Base-by-base conservation (phyloP, 129 eudicot species). In the Pulicaria dysenterica region DNA sequence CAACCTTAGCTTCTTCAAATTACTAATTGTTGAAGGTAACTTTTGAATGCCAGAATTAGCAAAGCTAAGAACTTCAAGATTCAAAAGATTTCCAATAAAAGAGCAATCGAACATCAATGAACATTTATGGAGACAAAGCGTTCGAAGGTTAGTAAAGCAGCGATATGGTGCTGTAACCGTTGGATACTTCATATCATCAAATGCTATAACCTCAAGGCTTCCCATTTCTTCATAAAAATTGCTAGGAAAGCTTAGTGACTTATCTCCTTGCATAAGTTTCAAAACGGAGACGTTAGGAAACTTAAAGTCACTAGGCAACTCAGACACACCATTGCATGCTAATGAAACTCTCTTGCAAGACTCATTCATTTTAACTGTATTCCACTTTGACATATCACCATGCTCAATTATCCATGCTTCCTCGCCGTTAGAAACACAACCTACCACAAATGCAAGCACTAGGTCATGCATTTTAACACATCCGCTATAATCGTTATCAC, bases 291-390 rank as follows among this genome's bases (percentile, higher is more conserved):
- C 11, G 37, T 63, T 63, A 7, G 69, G 69, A 15, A 12, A 63
- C 10, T 40, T 15, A 40, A 63, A 41, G 51, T 63, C 51, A 1
- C 8, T 8, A 0, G 34, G 65, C 46, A 66, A 66, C 57, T 66
- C 24, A 6, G 57, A 46, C 43, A 9, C 46, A 66, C 72, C 72
- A 57, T 17, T 31, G 57, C 72, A 66, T 17, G 72, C 31, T 15
- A 64, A 42, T n/a, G 69, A 64, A 64, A 64, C 15, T 40, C 51
- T 7, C 8, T 64, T 64, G n/a, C n/a, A 66, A 46, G 55, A 31
- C 41, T 66, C 43, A 11, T 14, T 9, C 24, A 12, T 66, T 19
- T 11, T 5, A 44, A 6, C 34, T 40, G 5, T 10, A 40, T 12
- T n/a, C 68, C 49, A 63, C 31, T 14, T 63, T 63, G 36, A 63